Conservation (phyloP, 345 rosid genomes). For the Gossypium anomalum region DNA sequence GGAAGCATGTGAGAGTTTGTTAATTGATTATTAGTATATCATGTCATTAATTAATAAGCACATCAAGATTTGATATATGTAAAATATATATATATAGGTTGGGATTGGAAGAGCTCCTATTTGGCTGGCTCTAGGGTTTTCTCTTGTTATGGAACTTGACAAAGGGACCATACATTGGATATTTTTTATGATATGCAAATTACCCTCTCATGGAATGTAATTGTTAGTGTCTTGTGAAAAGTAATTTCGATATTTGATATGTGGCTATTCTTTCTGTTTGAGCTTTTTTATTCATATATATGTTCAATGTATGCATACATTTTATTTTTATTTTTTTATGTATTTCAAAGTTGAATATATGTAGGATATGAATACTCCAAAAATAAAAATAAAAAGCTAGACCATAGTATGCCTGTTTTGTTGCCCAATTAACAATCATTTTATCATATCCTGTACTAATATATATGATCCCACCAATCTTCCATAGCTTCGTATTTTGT, state of each 20-base stretch:
- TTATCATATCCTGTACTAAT: neutral
- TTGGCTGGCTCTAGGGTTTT: conserved; percentile 27
- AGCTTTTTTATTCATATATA: neutral
- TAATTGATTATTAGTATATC: neutral
- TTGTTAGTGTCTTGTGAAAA: neutral
- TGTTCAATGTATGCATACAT: neutral
- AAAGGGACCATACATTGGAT: conserved; percentile 6
- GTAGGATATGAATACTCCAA: too few species aligned
- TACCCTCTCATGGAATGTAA: conserved; percentile 1
- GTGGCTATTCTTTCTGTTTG: neutral
- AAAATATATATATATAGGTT: neutral
- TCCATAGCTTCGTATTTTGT: neutral
- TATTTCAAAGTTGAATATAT: too few species aligned
- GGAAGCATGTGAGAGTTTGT: conserved; percentile 21
- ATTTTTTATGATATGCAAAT: conserved; percentile 12
- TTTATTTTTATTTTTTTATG: too few species aligned
- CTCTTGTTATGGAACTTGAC: conserved; percentile 4
- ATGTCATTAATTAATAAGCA: neutral
- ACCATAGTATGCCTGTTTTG: too few species aligned
- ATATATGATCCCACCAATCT: neutral
- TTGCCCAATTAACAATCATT: too few species aligned
- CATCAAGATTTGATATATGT: neutral
- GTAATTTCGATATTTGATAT: neutral
- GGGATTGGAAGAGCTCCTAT: neutral
- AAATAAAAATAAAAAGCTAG: too few species aligned